Base-by-base conservation (phyloP, 352 stramenopile species). In the Phytophthora constricta region DNA sequence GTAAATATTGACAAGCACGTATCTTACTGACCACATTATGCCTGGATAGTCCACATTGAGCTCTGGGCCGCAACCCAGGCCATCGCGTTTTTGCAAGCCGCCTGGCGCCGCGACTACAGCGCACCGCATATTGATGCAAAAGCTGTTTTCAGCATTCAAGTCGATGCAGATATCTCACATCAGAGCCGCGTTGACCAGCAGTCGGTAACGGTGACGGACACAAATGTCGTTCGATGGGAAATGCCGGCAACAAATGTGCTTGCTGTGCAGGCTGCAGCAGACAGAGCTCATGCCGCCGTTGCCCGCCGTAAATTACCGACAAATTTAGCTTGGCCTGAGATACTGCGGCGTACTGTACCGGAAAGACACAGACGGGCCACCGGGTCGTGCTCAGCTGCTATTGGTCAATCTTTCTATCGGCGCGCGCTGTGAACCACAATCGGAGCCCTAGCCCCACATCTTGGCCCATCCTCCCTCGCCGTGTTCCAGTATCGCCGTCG, bases 281-380 rank as follows among this genome's bases (percentile, higher is more conserved):
- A n/a, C n/a, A n/a, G n/a, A n/a, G n/a, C n/a, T n/a, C n/a, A n/a
- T n/a, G n/a, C n/a, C 11, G 31, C 26, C 11, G 37, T 42, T 53
- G 41, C 39, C n/a, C 25, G 34, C 23, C 2, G 51, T 73, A 76
- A 74, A 70, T 70, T 77, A 73, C 68, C 64, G 54, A 62, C 25
- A 74, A 73, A 58, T 74, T 74, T 70, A 68, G 48, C n/a, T n/a
- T n/a, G 28, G 31, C 51, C 50, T 72, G 69, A 68, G 70, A 77
- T 74, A 62, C 65, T 34, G 49, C 52, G 11, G 47, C 53, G 48
- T 41, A 66, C 59, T 43, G 65, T 73, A 69, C 62, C 37, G 58
- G 51, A 59, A 72, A 26, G 62, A 43, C 51, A 28, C 70, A 79
- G 66, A 75, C 66, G 59, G 65, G 71, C 16, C 66, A 34, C 33